A percentile compares a stretch with the other conserved stretches of the same genome.
These are phyloP conservation scores for Spathaspora hagerdaliae DNA, from an alignment of 805 yeast species.

Conservation along the genomic window DNA sequence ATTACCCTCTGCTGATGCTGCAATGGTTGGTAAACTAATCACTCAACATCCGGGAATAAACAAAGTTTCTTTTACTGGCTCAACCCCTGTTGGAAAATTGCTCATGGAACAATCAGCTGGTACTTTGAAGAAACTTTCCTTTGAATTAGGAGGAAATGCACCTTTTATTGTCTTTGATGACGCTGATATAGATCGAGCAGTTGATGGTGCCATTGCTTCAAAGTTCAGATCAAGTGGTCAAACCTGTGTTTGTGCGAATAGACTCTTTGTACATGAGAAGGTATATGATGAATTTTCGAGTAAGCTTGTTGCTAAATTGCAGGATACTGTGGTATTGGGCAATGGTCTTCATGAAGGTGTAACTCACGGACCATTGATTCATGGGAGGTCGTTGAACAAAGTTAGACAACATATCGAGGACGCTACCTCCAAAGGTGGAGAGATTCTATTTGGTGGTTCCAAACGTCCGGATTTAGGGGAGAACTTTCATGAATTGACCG, in stretches of 20 bases:
- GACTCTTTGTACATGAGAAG: conserved; percentile 51
- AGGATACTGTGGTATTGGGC: conserved; percentile 48
- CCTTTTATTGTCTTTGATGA: conserved; percentile 61
- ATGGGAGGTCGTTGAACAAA: conserved; percentile 56
- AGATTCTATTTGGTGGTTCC: conserved; percentile 57
- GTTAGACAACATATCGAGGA: conserved; percentile 62
- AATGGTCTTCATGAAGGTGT: conserved; percentile 54
- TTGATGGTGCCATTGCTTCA: conserved; percentile 47
- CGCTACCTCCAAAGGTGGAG: conserved; percentile 65
- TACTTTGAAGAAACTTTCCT: conserved; percentile 55
- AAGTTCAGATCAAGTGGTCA: conserved; percentile 63
- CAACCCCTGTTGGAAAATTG: conserved; percentile 58
- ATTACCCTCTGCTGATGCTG: conserved; percentile 46
- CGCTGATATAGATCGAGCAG: conserved; percentile 55
- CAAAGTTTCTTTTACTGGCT: conserved; percentile 63
- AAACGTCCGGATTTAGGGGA: conserved; percentile 53
- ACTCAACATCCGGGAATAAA: conserved; percentile 42
- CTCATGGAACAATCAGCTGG: conserved; percentile 55
- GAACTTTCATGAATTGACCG: conserved; percentile 64
- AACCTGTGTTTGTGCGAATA: conserved; percentile 62
- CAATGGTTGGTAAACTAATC: conserved; percentile 51
- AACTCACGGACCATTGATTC: conserved; percentile 77
- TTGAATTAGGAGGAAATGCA: conserved; percentile 69
- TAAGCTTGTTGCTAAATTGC: conserved; percentile 35
- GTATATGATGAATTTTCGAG: conserved; percentile 46